These are phyloP conservation scores for Trametes gibbosa DNA, from an alignment of 768 basidiomycete species.

Conservation along the genomic window DNA sequence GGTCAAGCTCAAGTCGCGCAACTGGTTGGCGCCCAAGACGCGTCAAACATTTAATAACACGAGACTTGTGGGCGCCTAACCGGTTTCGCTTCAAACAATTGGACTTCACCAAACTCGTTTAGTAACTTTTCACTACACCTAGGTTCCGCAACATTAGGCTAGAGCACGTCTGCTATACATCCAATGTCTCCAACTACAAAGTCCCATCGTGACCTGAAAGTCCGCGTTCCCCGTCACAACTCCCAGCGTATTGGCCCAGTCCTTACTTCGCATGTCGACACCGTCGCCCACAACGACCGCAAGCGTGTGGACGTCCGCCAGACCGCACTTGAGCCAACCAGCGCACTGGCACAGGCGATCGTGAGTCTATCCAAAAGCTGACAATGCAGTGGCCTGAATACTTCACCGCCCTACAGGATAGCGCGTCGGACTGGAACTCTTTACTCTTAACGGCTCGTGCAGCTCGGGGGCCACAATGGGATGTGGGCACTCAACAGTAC, in stretches of 20 bases:
- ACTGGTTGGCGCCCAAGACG: conserved; percentile 10
- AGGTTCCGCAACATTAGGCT: too few relatives aligned
- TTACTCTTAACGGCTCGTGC: conserved; percentile 74
- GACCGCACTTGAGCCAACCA: conserved; percentile 52
- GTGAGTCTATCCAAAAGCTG: too few relatives aligned
- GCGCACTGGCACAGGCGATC: conserved; percentile 56
- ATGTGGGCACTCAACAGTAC: conserved; percentile 82
- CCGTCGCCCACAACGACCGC: conserved; percentile 47
- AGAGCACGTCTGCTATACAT: not conserved
- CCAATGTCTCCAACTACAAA: conserved; percentile 57
- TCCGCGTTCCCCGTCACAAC: conserved; percentile 73
- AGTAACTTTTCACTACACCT: too few relatives aligned
- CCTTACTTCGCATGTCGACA: conserved; percentile 56
- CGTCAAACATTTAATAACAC: conserved; percentile 5
- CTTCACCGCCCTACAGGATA: conserved; percentile 43
- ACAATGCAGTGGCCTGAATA: too few relatives aligned
- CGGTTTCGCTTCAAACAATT: not conserved
- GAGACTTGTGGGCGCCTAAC: not conserved
- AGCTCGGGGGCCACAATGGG: conserved; percentile 84
- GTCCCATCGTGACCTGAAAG: conserved; percentile 52
- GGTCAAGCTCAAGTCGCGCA: conserved; percentile 15
- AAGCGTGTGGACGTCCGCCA: conserved; percentile 59
- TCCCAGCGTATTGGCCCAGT: conserved; percentile 69
- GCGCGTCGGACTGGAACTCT: conserved; percentile 86
- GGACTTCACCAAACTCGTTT: too few relatives aligned